These are phyloP conservation scores for Nakazawaea holstii DNA, from an alignment of 805 yeast species.

Conservation along the genomic window DNA sequence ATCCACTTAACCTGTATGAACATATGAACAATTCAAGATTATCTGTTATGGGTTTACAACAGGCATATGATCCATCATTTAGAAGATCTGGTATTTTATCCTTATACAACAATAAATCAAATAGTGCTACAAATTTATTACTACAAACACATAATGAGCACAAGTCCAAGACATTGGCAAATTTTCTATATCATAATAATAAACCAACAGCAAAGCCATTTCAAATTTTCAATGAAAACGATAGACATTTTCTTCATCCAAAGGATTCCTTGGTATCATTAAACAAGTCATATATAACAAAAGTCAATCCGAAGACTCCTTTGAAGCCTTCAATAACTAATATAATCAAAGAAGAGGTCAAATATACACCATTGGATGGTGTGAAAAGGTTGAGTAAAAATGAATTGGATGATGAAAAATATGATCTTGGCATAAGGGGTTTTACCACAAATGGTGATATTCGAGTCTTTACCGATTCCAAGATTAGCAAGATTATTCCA, in stretches of 20 bases:
- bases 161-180: constrained; percentile 1
- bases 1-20: constrained; percentile 20
- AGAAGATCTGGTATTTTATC: constrained; percentile 36
- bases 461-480: constrained; percentile 42
- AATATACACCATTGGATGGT: constrained; percentile 27
- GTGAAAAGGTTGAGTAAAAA: constrained; percentile 19
- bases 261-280: constrained; percentile 28
- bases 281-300: constrained; percentile 6
- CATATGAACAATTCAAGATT: constrained; percentile 26
- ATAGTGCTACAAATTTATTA: constrained; percentile 19
- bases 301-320: neutral
- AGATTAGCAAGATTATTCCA: constrained; percentile 44
- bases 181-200: constrained; percentile 9
- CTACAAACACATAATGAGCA: constrained; percentile 6
- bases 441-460: constrained; percentile 45
- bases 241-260: constrained; percentile 23
- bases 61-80: constrained; percentile 31
- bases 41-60: constrained; percentile 31
- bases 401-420: constrained; percentile 11
- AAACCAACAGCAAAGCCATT: constrained; percentile 4
- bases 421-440: constrained; percentile 22
- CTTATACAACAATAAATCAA: constrained; percentile 22
- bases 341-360: constrained; percentile 22
- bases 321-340: constrained; percentile 14
- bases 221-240: constrained; percentile 11